Base-by-base conservation (phyloP, 2,329 filamentous ascomycete genomes). In the Aureobasidium lini region DNA sequence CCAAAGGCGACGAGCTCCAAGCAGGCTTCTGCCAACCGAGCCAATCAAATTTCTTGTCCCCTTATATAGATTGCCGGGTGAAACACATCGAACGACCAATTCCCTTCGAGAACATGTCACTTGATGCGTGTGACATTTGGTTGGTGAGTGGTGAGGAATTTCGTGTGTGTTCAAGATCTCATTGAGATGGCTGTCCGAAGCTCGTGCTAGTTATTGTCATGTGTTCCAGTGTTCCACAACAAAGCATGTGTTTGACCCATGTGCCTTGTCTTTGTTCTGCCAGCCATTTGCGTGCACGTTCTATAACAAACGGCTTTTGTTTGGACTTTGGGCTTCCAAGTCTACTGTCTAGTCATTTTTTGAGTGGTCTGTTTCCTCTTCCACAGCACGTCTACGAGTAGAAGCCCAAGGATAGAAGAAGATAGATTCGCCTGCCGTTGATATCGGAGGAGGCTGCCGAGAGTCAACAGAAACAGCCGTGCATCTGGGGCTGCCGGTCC, bases 51-150 rank as follows among this genome's bases (percentile, higher is more conserved):
- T 15, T 2, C 7, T n/a, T 11, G 29, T 43, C 48, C 37, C 50
- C 39, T 54, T 54, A 23, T 32, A 54, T 54, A 54, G 50, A 54
- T 54, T 54, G 39, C 50, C 23, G n/a, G 6, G 13, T 54, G 50
- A 54, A 34, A 54, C 50, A 54, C 29, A 7, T 43, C n/a, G n/a
- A 23, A 32, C 37, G 50, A 16, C 50, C 28, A 54, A 54, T 54
- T 42, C 31, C 50, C 39, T 54, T 43, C 39, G 37, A 54, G 50
- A 54, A 54, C 50, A 34, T 43, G 50, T 54, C 50, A 31, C 8
- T 40, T n/a, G 7, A 52, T 13, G 23, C 23, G 23, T 23, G 11
- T 40, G 48, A 9, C 36, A 40, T 39, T 29, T 16, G 16, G 36
- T 36, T 36, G 23, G 3, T 3, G 2, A 23, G 46, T 37, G 32